A percentile compares a stretch with the other conserved stretches of the same genome.
Conservation (phyloP, 192 early-diverging fungal species). For the Coemansia sp. region DNA sequence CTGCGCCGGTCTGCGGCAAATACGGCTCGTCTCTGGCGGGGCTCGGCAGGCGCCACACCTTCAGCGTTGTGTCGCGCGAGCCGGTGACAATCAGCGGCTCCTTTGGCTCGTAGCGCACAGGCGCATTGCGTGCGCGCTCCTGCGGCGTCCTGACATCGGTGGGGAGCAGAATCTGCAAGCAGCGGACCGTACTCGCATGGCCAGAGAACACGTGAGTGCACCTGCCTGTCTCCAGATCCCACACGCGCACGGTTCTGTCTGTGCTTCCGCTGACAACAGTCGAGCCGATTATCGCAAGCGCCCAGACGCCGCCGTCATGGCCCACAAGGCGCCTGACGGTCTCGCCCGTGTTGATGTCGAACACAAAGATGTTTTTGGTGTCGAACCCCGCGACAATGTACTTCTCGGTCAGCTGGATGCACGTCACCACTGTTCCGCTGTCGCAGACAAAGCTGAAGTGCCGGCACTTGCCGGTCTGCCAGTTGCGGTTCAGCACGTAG, state of each 20-base stretch:
- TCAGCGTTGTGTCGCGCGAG: slow-evolving; percentile 88
- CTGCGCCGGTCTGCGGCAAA: slow-evolving; percentile 21
- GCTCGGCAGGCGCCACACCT: slow-evolving; percentile 92
- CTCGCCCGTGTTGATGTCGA: slow-evolving; percentile 82
- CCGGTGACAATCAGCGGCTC: slow-evolving; percentile 93
- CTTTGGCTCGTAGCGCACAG: slow-evolving; percentile 61
- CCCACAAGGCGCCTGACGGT: slow-evolving; percentile 74
- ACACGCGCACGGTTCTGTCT: slow-evolving; percentile 93
- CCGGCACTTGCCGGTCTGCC: slow-evolving; percentile 73
- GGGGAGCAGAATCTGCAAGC: slow-evolving; percentile 85
- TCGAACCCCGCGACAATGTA: slow-evolving; percentile 95
- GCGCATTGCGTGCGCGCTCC: slow-evolving; percentile 37
- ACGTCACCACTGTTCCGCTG: slow-evolving; percentile 86
- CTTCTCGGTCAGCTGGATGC: slow-evolving; percentile 94
- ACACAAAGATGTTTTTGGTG: slow-evolving; percentile 92
- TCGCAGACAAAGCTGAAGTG: slow-evolving; percentile 83
- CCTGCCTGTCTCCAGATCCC: slow-evolving; percentile 88
- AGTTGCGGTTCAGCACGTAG: slow-evolving; percentile 82
- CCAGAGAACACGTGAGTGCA: slow-evolving; percentile 96
- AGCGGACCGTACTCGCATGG: slow-evolving; percentile 93
- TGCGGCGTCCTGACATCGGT: slow-evolving; percentile 53
- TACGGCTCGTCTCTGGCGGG: slow-evolving; percentile 63
- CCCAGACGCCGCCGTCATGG: slow-evolving; percentile 98
- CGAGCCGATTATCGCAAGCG: slow-evolving; percentile 85
- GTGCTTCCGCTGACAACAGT: slow-evolving; percentile 94